Conservation (phyloP, 2,329 filamentous ascomycete genomes). For the Pestalotiopsis sp. region DNA sequence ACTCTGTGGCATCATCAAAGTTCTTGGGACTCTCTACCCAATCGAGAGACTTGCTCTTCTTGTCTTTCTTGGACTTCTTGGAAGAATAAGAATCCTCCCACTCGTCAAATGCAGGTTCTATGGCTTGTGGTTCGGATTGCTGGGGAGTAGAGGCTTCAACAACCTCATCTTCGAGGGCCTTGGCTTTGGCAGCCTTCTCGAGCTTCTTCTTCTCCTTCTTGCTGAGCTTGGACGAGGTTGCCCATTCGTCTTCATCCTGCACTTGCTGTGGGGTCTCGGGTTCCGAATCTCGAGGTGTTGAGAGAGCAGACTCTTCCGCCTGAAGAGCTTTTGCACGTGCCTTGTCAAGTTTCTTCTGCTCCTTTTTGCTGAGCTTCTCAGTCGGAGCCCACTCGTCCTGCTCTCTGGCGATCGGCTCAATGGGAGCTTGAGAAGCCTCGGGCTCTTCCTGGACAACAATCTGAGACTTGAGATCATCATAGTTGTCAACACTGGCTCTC, state of each 20-base stretch:
- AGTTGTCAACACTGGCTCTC: constrained; percentile 21
- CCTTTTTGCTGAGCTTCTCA: constrained; percentile 36
- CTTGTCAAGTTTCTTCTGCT: constrained; percentile 47
- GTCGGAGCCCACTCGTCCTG: constrained; percentile 26
- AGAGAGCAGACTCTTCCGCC: constrained; percentile 22
- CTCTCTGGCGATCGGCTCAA: constrained; percentile 11
- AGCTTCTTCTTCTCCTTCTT: constrained; percentile 45
- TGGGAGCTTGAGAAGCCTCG: constrained; percentile 19
- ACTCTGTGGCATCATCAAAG: constrained; percentile 17
- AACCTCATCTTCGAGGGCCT: constrained; percentile 24
- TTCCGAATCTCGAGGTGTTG: constrained; percentile 22
- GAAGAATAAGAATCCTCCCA: constrained; percentile 25
- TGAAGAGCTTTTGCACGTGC: constrained; percentile 30
- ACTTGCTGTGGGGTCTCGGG: constrained; percentile 19
- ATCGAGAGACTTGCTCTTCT: constrained; percentile 28
- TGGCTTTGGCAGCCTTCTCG: constrained; percentile 40
- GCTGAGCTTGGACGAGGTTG: constrained; percentile 27
- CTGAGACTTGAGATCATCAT: constrained; percentile 23
- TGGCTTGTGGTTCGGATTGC: constrained; percentile 18
- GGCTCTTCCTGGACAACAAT: constrained; percentile 21
- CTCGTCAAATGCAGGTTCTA: constrained; percentile 21
- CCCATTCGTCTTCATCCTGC: constrained; percentile 33
- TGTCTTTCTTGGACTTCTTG: constrained; percentile 29
- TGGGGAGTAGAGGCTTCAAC: constrained; percentile 19
- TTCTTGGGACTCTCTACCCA: constrained; percentile 23